Percentiles rank a stretch among this genome's conserved stretches.
phyloP scores from a whole-genome alignment of 2,329 filamentous ascomycete species.

The Cephalotrichum gorgonifer region DNA sequence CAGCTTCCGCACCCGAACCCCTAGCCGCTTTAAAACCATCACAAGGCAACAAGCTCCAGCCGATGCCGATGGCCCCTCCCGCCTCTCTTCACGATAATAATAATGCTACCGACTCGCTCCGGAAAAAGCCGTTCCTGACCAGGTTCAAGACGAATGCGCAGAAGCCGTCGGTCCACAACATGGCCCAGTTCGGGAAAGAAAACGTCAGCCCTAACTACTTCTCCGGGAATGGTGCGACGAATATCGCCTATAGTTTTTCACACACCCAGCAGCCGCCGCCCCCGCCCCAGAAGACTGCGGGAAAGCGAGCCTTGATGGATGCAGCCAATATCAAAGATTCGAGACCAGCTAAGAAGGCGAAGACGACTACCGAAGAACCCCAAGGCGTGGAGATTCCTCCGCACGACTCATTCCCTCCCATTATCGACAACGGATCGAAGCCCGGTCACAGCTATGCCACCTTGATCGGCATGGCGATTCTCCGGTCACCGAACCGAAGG shows the following conservation, averaged over 20 bases:
- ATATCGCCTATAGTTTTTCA: conserved; percentile 26
- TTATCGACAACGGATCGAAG: conserved; percentile 81
- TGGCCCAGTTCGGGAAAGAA: conserved; percentile 38
- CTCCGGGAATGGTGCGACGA: conserved; percentile 35
- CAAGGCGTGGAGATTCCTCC: conserved; percentile 34
- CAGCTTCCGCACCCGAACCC: not conserved
- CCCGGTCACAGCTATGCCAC: conserved; percentile 89
- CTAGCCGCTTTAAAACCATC: conserved; percentile 37
- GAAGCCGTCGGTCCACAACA: conserved; percentile 35
- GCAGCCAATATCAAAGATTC: conserved; percentile 62
- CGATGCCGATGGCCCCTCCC: conserved; percentile 51
- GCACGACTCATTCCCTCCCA: conserved; percentile 67
- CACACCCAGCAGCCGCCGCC: conserved; percentile 2
- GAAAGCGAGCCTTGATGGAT: conserved; percentile 59
- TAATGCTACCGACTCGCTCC: conserved; percentile 54
- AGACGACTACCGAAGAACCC: conserved; percentile 36
- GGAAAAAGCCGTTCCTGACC: conserved; percentile 55
- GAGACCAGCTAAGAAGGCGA: conserved; percentile 57
- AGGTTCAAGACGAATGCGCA: conserved; percentile 48
- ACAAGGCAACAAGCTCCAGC: conserved; percentile 50
- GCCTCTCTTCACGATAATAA: conserved; percentile 35
- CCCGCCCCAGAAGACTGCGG: conserved; percentile 31
- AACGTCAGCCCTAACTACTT: conserved; percentile 43
- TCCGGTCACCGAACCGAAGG: conserved; percentile 71
- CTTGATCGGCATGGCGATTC: conserved; percentile 93